Evolutionary conservation across 2,329 filamentous ascomycete species (phyloP).

Genomic region (Intubia oerlemansii): DNA sequence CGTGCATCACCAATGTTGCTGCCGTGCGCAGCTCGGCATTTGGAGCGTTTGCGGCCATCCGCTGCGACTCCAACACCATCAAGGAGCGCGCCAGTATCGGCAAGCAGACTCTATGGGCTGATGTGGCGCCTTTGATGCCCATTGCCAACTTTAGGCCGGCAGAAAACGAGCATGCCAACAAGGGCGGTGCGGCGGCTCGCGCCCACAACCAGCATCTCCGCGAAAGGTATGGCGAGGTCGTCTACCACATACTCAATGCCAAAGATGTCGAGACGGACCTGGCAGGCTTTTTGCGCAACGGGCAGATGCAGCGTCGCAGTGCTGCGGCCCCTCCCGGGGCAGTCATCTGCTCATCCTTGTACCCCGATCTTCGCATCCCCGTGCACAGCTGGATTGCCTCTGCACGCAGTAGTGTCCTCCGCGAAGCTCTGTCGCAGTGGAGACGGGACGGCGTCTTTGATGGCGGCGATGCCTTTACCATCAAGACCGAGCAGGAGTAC

Average conservation of each 20-base stretch:
- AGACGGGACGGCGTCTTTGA: constrained; percentile 28
- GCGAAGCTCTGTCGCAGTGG: constrained; percentile 37
- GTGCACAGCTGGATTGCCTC: constrained; percentile 65
- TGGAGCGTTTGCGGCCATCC: constrained; percentile 73
- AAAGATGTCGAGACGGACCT: too few species aligned
- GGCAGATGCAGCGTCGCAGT: constrained; percentile 16
- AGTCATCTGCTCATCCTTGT: constrained; percentile 31
- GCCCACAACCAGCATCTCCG: too few species aligned
- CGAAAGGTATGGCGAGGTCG: too few species aligned
- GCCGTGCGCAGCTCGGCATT: constrained; percentile 74
- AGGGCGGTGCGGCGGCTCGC: constrained; percentile 18
- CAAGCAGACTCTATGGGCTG: constrained; percentile 49
- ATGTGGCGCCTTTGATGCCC: constrained; percentile 48
- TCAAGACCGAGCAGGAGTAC: constrained; percentile 22
- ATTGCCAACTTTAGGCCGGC: constrained; percentile 34
- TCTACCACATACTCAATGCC: too few species aligned
- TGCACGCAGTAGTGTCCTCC: constrained; percentile 49
- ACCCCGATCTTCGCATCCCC: constrained; percentile 52
- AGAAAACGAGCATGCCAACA: constrained; percentile 15
- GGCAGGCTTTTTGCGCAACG: too few species aligned
- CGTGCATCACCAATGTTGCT: constrained; percentile 66
- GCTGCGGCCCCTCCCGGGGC: constrained; percentile 14
- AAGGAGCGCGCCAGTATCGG: constrained; percentile 46
- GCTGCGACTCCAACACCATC: constrained; percentile 67
- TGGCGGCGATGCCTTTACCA: constrained; percentile 36